phyloP scores from a whole-genome alignment of 2,329 filamentous ascomycete species.

The Fusarium albidum region DNA sequence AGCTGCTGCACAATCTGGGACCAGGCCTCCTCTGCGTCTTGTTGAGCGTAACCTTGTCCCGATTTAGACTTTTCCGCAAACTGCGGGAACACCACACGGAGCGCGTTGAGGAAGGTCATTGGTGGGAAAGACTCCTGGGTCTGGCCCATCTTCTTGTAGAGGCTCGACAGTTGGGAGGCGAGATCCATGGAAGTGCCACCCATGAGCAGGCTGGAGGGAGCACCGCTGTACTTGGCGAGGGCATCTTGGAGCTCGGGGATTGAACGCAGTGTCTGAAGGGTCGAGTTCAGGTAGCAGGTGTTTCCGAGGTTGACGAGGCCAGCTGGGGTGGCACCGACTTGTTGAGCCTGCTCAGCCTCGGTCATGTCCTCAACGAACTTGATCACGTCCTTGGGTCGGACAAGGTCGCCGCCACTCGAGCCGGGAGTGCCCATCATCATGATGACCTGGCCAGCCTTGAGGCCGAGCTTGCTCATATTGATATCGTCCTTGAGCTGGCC shows the following conservation, averaged over 20 bases:
- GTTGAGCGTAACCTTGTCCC: constrained; percentile 89
- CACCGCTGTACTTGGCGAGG: constrained; percentile 66
- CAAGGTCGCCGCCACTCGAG: constrained; percentile 65
- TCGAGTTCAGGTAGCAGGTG: constrained; percentile 98
- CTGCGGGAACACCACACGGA: constrained; percentile 85
- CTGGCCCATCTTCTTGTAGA: constrained; percentile 89
- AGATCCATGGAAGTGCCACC: constrained; percentile 63
- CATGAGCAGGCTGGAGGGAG: constrained; percentile 58
- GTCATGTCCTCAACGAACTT: constrained; percentile 99
- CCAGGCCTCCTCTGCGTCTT: constrained; percentile 98
- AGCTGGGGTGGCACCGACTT: constrained; percentile 84
- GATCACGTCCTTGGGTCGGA: constrained; percentile 80
- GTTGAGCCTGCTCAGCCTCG: constrained; percentile 85
- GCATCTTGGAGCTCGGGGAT: constrained; percentile 91
- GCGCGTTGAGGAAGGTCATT: constrained; percentile 79
- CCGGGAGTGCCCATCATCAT: constrained; percentile 97
- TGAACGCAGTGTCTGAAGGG: constrained; percentile 86
- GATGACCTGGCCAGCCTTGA: constrained; percentile 86
- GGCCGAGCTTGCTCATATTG: constrained; percentile 80
- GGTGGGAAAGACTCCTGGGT: constrained; percentile 90
- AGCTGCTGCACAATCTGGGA: constrained; percentile 91
- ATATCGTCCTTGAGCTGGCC: constrained; percentile 96
- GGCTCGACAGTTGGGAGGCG: constrained; percentile 77
- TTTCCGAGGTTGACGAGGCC: constrained; percentile 94
- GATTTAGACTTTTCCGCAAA: constrained; percentile 90